Base-by-base conservation (phyloP, 164 flowering plant genomes). In the Taxillus chinensis region DNA sequence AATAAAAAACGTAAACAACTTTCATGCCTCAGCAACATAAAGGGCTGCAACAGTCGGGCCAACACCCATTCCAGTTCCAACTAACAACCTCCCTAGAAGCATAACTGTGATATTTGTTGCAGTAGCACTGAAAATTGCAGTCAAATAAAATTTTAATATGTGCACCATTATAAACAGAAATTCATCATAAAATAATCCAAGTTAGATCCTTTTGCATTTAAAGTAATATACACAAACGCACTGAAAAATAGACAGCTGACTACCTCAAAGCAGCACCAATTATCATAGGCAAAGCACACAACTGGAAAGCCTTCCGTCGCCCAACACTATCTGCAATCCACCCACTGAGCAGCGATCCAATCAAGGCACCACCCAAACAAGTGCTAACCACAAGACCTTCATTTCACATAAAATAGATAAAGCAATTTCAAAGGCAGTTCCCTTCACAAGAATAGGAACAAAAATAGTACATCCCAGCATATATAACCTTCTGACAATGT, bases 311-410 rank as follows among this genome's bases (percentile, higher is more conserved):
- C 73, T 86, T 84, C 12, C 96, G 92, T 49, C 97, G 91, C 27
- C 99, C 97, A 70, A 89, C 38, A 41, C 79, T 93, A 80, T 95
- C 99, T 4, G 92, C 86, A 63, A 91, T 79, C 83, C 80, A 89
- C 63, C 99, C 97, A 79, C 99, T 95, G 43, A 86, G 53, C 52
- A 85, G 53, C 59, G 82, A 89, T 62, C 99, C 97, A 76, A 85
- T 41, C 62, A 95, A 80, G 38, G 97, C 99, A 70, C 97, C 99
- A 48, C 77, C 97, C 63, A 95, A 75, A 67, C 95, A 95, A 39
- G 77, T 89, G 75, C 99, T 95, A 41, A 95, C 99, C 46, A 95
- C 99, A 71, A 95, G 75, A 69, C 99, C 99, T 91, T 61, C 71
- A 76, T 53, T 70, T 48, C 4, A 51, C 46, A 75, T 42, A 52